Conservation (phyloP, 2,329 filamentous ascomycete genomes). For the Colletotrichum chlorophyti region DNA sequence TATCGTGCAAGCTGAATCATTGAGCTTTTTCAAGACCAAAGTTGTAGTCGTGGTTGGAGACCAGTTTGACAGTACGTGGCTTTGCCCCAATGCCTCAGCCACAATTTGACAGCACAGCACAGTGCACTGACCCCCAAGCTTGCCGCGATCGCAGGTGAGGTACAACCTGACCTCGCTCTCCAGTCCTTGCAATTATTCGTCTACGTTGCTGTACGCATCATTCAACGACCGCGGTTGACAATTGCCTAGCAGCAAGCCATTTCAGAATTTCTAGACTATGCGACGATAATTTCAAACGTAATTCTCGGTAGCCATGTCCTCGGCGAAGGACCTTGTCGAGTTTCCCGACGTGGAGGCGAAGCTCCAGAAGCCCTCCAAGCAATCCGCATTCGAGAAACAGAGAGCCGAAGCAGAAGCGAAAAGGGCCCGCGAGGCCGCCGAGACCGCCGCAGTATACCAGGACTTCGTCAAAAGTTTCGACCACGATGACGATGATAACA, state of each 20-base stretch:
- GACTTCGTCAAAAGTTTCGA: slow-evolving; percentile 87
- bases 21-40: no score
- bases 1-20: no score
- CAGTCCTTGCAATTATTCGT: no score
- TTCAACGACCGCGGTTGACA: neutral
- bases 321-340: slow-evolving; percentile 54
- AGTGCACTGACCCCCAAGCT: no score
- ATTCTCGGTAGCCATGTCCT: slow-evolving; percentile 47
- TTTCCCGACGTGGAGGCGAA: slow-evolving; percentile 81
- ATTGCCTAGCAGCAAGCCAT: neutral
- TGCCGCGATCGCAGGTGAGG: no score
- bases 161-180: no score
- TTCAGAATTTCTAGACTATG: neutral
- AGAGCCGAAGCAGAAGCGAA: slow-evolving; percentile 91
- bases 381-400: slow-evolving; percentile 87
- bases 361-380: slow-evolving; percentile 79
- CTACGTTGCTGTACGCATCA: neutral
- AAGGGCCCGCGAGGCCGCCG: slow-evolving; percentile 80
- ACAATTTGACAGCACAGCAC: no score
- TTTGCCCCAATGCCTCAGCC: no score
- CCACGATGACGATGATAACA: slow-evolving; percentile 60
- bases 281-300: neutral
- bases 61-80: no score
- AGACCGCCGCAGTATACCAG: slow-evolving; percentile 85
- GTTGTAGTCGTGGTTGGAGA: no score